Percentiles rank a stretch among this genome's conserved stretches.
Conservation (phyloP, 208 protist species). For the Histomonas meleagridis region DNA sequence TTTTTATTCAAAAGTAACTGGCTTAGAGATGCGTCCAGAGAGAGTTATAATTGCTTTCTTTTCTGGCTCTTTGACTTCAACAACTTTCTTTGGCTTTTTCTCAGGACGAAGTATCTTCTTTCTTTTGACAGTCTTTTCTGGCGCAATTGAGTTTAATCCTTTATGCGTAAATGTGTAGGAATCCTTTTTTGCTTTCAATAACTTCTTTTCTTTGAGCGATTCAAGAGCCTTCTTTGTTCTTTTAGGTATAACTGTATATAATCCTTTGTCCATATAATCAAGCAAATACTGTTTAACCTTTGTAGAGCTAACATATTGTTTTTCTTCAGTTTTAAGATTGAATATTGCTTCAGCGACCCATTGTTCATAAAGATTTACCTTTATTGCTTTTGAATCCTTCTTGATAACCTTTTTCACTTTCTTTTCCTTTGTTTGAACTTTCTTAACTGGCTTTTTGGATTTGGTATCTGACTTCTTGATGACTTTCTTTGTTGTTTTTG, state of each 20-base stretch:
- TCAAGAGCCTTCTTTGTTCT: background rate
- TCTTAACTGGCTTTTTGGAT: background rate
- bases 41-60: too few relatives aligned
- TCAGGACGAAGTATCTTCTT: too few relatives aligned
- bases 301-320: background rate
- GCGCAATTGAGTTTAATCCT: background rate
- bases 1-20: too few relatives aligned
- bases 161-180: background rate
- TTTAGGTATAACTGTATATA: background rate
- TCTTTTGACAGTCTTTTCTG: background rate
- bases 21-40: too few relatives aligned
- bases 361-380: background rate
- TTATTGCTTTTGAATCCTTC: background rate
- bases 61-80: too few relatives aligned
- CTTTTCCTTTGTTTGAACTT: background rate
- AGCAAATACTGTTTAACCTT: background rate
- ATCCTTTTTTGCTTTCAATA: background rate
- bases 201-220: background rate
- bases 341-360: background rate
- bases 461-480: background rate
- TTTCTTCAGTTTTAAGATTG: background rate
- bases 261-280: background rate
- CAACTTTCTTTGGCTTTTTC: too few relatives aligned
- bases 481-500: background rate
- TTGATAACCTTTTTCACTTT: background rate